These are phyloP conservation scores for Cercospora sesami DNA, from an alignment of 2,329 filamentous ascomycete genomes.

Conservation along the genomic window DNA sequence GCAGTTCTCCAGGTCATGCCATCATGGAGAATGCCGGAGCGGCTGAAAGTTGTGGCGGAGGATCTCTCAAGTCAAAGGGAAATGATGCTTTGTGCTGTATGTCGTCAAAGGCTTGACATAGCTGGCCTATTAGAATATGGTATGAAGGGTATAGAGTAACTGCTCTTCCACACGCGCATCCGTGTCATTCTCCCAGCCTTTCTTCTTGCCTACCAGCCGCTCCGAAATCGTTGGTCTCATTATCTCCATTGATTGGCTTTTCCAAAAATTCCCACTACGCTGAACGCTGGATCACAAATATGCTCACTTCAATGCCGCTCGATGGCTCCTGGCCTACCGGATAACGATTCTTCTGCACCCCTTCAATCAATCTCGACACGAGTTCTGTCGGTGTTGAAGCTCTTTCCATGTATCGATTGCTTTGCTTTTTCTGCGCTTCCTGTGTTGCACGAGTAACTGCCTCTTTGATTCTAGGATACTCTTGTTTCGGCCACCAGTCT, in stretches of 20 bases:
- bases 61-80: background rate
- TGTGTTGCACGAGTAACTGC: conserved; percentile 49
- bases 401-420: conserved; percentile 37
- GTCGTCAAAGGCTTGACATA: conserved; percentile 11
- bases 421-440: conserved; percentile 44
- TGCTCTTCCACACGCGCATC: background rate
- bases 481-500: conserved; percentile 66
- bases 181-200: background rate
- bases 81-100: conserved; percentile 1
- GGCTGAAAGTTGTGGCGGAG: conserved; percentile 2
- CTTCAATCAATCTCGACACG: conserved; percentile 60
- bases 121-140: conserved; percentile 11
- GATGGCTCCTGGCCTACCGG: conserved; percentile 46
- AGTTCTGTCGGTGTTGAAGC: conserved; percentile 52
- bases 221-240: background rate
- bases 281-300: conserved; percentile 48
- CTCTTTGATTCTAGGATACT: conserved; percentile 59
- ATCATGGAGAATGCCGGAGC: background rate
- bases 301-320: conserved; percentile 49
- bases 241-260: background rate
- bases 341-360: conserved; percentile 56
- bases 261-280: conserved; percentile 25
- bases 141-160: conserved; percentile 14
- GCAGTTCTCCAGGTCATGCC: conserved; percentile 1
- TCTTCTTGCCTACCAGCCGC: background rate